These are phyloP conservation scores for Picocystis salinarum DNA, from an alignment of 139 green algal species.

Conservation along the genomic window DNA sequence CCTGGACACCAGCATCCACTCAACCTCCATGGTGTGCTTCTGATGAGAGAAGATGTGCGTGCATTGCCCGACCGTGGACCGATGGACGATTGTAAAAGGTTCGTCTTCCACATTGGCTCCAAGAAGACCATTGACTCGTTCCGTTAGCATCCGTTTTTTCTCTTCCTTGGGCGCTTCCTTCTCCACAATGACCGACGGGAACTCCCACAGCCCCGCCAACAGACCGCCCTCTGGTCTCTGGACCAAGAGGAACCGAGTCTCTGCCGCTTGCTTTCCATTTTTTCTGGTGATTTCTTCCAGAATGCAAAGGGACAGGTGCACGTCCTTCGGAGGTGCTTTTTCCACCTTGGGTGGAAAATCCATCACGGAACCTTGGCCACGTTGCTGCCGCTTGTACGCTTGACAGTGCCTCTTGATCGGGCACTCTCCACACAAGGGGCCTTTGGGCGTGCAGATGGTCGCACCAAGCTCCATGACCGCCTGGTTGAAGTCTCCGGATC, in stretches of 20 bases:
- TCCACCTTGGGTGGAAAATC: constrained; percentile 14
- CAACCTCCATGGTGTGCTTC: constrained; percentile 3
- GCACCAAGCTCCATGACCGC: constrained; percentile 94
- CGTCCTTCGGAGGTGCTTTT: constrained; percentile 12
- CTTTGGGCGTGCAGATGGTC: constrained; percentile 52
- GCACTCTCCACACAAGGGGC: constrained; percentile 47
- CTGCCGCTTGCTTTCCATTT: background rate
- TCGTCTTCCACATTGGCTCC: background rate
- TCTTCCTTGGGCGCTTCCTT: background rate
- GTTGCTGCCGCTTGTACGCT: constrained; percentile 3
- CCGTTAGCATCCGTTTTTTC: background rate
- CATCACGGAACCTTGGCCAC: constrained; percentile 10
- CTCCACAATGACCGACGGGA: constrained; percentile 14
- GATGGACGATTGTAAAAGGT: background rate
- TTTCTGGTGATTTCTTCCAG: constrained; percentile 9
- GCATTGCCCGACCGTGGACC: background rate
- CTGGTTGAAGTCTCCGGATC: constrained; percentile 88
- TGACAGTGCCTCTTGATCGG: constrained; percentile 33
- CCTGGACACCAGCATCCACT: background rate
- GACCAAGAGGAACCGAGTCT: constrained; percentile 13
- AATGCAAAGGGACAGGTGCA: constrained; percentile 16
- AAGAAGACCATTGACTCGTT: background rate
- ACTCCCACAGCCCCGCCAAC: constrained; percentile 30
- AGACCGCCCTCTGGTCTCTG: constrained; percentile 19
- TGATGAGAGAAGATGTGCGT: constrained; percentile 3